Evolutionary conservation across 306 rosid genomes (phyloP), one percentile per base, ranked within the genome.

Genomic region (Canavalia gladiata): DNA sequence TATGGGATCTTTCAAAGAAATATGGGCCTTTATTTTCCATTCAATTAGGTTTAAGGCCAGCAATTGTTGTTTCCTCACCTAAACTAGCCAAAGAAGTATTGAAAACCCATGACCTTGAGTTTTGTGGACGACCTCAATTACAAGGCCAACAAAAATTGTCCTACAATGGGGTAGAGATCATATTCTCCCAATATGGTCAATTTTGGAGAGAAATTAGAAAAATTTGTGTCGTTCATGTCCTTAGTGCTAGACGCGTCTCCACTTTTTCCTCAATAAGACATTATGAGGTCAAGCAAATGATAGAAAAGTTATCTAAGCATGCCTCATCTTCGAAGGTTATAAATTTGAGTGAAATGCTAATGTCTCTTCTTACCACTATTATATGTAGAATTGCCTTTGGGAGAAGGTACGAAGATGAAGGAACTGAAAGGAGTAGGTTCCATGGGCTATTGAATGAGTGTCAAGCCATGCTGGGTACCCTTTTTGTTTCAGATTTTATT

Each of bases 351-450:
- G 87, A 86, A 5, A 11, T 35, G 5, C 0, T 86, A 1, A 37
- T 57, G 0, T 11, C 77, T 58, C 72, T 90, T 0, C 31, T 86
- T 0, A 82, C 75, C 51, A 71, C 65, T 7, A 51, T 84, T 2
- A 78, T 72, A 3, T 90, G 86, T 12, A 78, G 89, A 47, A 88
- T 81, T 68, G 89, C 83, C 3, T 88, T 74, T 39, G 88, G 90
- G 45, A 86, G 33, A 67, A 83, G 72, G 12, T 81, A 71, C 31
- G 43, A 71, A 4, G 85, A 73, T 2, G 55, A 71, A 35, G 77
- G 72, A 31, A 1, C 3, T 0, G 79, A 72, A 35, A 50, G 31
- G 12, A 74, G 49, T 3, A 87, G 28, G 29, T 56, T 86, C 60
- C 78, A 75, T 39, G 59, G 12, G 3, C 10, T 84, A 33, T 29